phyloP scores from a whole-genome alignment of 2,329 filamentous ascomycete genomes.

The Alternaria arbusti region DNA sequence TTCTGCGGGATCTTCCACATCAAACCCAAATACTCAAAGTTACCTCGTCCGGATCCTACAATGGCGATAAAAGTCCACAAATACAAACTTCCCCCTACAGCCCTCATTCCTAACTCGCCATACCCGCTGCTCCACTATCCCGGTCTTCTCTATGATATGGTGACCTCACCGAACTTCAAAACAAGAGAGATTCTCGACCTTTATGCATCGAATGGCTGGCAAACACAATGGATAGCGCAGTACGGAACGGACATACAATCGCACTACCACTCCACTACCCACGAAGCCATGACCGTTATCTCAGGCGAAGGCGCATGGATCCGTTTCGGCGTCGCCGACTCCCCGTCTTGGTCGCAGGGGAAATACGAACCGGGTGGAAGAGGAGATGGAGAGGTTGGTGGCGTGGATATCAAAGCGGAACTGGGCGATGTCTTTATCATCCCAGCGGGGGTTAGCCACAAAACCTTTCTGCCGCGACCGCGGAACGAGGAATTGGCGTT shows the following conservation, averaged over 20 bases:
- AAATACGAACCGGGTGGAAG: conserved; percentile 46
- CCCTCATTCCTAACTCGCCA: conserved; percentile 50
- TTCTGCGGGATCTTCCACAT: background rate
- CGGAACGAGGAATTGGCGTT: conserved; percentile 46
- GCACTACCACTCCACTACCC: conserved; percentile 62
- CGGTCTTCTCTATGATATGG: conserved; percentile 45
- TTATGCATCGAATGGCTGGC: conserved; percentile 59
- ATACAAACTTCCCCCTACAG: conserved; percentile 32
- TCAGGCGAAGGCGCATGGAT: conserved; percentile 60
- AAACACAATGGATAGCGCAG: conserved; percentile 63
- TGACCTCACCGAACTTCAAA: conserved; percentile 30
- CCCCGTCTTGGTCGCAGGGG: conserved; percentile 16
- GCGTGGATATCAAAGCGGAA: conserved; percentile 56
- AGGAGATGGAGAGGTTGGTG: conserved; percentile 56
- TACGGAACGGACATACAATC: conserved; percentile 62
- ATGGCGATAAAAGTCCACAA: conserved; percentile 24
- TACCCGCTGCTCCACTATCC: conserved; percentile 62
- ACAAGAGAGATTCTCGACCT: conserved; percentile 51
- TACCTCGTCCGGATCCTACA: background rate
- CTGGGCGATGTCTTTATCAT: conserved; percentile 66
- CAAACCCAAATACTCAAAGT: background rate
- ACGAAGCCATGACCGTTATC: conserved; percentile 66
- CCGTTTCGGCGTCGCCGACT: conserved; percentile 62
- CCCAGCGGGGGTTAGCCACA: conserved; percentile 63
- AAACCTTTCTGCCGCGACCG: conserved; percentile 57